phyloP scores from a whole-genome alignment of 78 protist species.

The Bodo saltans region DNA sequence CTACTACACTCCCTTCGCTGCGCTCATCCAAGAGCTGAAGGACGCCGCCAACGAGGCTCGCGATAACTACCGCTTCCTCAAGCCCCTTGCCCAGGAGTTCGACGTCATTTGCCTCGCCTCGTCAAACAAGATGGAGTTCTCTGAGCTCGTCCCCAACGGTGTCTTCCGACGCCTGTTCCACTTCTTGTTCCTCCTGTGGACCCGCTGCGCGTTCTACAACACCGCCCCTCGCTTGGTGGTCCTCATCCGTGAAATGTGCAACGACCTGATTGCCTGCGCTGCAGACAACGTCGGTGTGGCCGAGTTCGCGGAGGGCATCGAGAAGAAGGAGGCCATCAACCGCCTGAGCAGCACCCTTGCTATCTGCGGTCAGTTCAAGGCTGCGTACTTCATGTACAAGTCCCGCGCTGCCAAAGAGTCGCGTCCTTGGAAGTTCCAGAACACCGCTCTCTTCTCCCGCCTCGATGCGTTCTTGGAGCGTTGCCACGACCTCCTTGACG shows the following conservation, averaged over 20 bases:
- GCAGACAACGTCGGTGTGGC: conserved; percentile 1
- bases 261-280: conserved; percentile 52
- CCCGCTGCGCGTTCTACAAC: conserved; percentile 22
- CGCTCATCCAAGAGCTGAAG: conserved; percentile 27
- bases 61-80: conserved; percentile 24
- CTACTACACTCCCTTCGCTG: conserved; percentile 32
- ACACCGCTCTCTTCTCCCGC: conserved; percentile 39
- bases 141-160: neutral
- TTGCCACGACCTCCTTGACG: conserved; percentile 46
- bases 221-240: conserved; percentile 25
- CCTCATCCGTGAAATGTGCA: conserved; percentile 54
- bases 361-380: conserved; percentile 36
- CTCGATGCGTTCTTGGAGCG: conserved; percentile 52
- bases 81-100: conserved; percentile 20
- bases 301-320: conserved; percentile 23
- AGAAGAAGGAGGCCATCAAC: conserved; percentile 41
- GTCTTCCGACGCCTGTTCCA: conserved; percentile 41
- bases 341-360: conserved; percentile 14
- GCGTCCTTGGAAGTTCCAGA: conserved; percentile 50
- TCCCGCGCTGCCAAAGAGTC: neutral
- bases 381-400: conserved; percentile 30
- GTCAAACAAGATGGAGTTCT: neutral
- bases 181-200: conserved; percentile 39
- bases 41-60: conserved; percentile 23
- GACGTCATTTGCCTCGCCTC: neutral